Evolutionary conservation across 2,329 filamentous ascomycete genomes (phyloP), one percentile per base, ranked within the genome.

Genomic region (Penicillium sp.): DNA sequence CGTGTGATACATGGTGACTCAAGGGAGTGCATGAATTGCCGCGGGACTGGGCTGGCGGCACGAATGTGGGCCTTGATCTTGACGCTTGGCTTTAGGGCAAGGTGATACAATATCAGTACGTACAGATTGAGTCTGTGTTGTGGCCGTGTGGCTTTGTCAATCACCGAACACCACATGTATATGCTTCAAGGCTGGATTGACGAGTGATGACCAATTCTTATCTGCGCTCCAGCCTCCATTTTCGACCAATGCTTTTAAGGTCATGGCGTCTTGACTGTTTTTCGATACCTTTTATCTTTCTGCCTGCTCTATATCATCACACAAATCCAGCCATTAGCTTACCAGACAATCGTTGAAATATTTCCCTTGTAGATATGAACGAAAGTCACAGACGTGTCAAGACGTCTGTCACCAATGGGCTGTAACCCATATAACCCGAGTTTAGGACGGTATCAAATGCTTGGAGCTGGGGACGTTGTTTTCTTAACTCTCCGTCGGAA

Each of bases 171-270:
- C 21, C 29, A 15, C 47, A 49, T 21, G 26, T 41, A 43, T 32
- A 38, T 35, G 29, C 31, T 51, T 37, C 13, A 48, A 45, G 38
- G 44, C 53, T 53, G 45, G 48, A 49, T 41, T 57, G 52, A 60
- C 45, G 55, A 53, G 54, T 57, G 49, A 58, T 42, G 55, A 56
- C 49, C 48, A 50, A 53, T 49, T 49, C 34, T 48, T 53, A 50
- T 53, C 48, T 51, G 26, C 43, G 35, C 51, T 52, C 28, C 19
- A 41, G 33, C 34, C 37, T 53, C 45, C 38, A 38, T 34, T 54
- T 57, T 49, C 29, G 22, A 51, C 37, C 51, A 47, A 39, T 52
- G 43, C 31, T 52, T 54, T 44, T 35, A 44, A 44, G 53, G 50
- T 39, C 50, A 49, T 42, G 55, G 58, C 56, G 57, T 60, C 54